Evolutionary conservation across 2,329 filamentous ascomycete species (phyloP), one percentile per base, ranked within the genome.

Genomic region (Metarhizium robertsii): DNA sequence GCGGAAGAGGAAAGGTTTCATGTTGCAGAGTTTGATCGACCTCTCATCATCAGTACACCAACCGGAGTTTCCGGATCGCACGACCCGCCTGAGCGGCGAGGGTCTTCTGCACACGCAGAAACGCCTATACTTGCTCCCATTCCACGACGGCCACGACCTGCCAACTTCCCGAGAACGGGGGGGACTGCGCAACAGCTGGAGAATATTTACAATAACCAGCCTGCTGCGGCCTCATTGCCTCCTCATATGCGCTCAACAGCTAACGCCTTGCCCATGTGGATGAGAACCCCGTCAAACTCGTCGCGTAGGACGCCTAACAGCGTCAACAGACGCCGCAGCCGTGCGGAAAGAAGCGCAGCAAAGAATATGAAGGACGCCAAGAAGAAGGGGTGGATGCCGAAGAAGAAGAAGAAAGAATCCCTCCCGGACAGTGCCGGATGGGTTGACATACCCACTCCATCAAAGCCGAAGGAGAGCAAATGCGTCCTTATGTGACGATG

Each of bases 361-460:
- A 84, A 80, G 68, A 86, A 85, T 60, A 80, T 85, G 32, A 74
- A 78, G 18, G 81, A 85, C 58, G 82, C 82, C 1, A 81, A 78
- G 69, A 76, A 74, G 61, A 75, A 73, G 36, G 81, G 82, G 0
- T 85, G 82, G 81, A 74, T 67, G 42, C 69, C 72, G 56, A 72
- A 66, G 58, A 76, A 72, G 61, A 70, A 69, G 52, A 73, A 68
- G 58, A 71, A 69, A 61, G 74, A 54, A 60, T 38, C 7, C 13
- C 46, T 65, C 8, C 69, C 66, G 42, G 79, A 75, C 62, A 74
- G 68, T 59, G 71, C 72, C 8, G 77, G 72, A 18, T 83, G 79
- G 80, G 83, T 79, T 1, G 79, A 84, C 60, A 69, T 79, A 13
- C 70, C 74, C 0, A 67, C 65, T 29, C 61, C 56, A 51, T 66